Evolutionary conservation across 345 rosid genomes (phyloP), one percentile per base, ranked within the genome.

Genomic region (Moringa oleifera): DNA sequence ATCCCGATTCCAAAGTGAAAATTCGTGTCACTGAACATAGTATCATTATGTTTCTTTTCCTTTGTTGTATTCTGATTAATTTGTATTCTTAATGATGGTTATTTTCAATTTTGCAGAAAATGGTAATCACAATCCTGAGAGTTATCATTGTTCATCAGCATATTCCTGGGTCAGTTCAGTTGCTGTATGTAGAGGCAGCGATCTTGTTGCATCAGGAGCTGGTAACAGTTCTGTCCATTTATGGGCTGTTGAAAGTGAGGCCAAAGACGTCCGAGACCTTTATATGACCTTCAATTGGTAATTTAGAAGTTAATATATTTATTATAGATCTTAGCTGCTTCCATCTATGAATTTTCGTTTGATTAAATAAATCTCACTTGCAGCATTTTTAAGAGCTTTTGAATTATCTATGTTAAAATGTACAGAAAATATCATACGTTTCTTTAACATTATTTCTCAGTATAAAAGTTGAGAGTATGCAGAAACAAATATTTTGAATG

Each of bases 151-250:
- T 63, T 74, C 64, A 20, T 63, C 96, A 62, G 84, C 81, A 25
- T 69, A 62, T 78, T 89, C 97, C 57, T 95, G 99, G 99, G 97
- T 89, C 25, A 82, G 82, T 70, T 87, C 98, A 53, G 80, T 91
- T 12, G 57, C 83, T 68, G 80, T 77, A 23, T 85, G 94, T 71
- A 83, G 94, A 77, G 90, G 92, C 65, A 87, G 96, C 67, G 97
- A 95, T 79, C 90, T 95, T 75, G 96, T 83, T 13, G 98, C 92
- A 62, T 91, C 99, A 55, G 98, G 99, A 67, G 98, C 98, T 68
- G 99, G 98, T 69, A 84, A 83, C 74, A 97, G 94, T 52, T 80
- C 33, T 65, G 85, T 95, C 50, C 83, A 77, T 57, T 66, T 91
- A 66, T 89, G 93, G 98, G 80, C 83, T 64, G 62, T 84, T 45